A percentile compares a stretch with the other conserved stretches of the same genome.
These are phyloP conservation scores for Barnettozyma wickerhamii DNA, from an alignment of 805 yeast species.

Conservation along the genomic window DNA sequence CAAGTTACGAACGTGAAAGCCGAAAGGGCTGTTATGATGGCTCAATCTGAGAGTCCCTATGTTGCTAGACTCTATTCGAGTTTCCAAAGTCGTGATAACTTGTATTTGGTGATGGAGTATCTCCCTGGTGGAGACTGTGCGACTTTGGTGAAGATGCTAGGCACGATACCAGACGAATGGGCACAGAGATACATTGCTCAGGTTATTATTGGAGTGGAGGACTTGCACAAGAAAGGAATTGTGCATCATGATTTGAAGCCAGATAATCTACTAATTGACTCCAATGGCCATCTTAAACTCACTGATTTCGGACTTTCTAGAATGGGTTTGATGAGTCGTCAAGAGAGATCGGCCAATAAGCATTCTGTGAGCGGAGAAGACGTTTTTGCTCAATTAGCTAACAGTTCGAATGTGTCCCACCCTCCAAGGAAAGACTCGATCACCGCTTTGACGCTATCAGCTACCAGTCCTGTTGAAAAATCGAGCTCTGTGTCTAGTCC, in stretches of 20 bases:
- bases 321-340: constrained; percentile 84
- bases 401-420: constrained; percentile 4
- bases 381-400: constrained; percentile 16
- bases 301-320: constrained; percentile 94
- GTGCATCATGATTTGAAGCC: constrained; percentile 96
- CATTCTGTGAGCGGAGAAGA: constrained; percentile 17
- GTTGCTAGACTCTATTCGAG: constrained; percentile 87
- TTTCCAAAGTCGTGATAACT: constrained; percentile 82
- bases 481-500: constrained; percentile 26
- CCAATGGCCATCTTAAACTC: constrained; percentile 81
- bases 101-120: constrained; percentile 94
- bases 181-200: constrained; percentile 82
- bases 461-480: constrained; percentile 10
- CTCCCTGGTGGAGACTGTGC: constrained; percentile 96
- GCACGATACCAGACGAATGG: constrained; percentile 84
- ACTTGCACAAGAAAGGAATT: constrained; percentile 82
- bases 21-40: constrained; percentile 97
- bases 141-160: constrained; percentile 74
- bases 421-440: constrained; percentile 21
- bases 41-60: constrained; percentile 87
- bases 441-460: constrained; percentile 17
- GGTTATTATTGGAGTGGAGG: constrained; percentile 84
- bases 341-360: constrained; percentile 33
- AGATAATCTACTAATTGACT: constrained; percentile 84
- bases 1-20: constrained; percentile 93